These are phyloP conservation scores for Penicillium decumbens DNA, from an alignment of 2,329 filamentous ascomycete genomes.

Conservation along the genomic window DNA sequence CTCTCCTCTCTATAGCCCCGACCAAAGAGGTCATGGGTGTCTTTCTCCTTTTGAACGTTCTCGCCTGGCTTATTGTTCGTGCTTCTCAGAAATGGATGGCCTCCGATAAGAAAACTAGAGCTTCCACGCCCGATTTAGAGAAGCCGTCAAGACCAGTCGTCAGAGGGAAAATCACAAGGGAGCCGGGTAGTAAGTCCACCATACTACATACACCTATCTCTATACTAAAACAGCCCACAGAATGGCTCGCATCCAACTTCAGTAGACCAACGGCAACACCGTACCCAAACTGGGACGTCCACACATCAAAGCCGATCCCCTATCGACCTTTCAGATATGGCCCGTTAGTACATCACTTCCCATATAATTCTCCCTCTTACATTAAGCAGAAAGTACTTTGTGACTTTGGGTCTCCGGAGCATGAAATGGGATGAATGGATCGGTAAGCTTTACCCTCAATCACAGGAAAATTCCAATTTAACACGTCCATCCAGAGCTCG, in stretches of 20 bases:
- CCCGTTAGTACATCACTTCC: constrained; percentile 42
- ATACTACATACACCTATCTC: neutral
- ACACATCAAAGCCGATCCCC: constrained; percentile 65
- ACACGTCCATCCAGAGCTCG: constrained; percentile 55
- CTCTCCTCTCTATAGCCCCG: constrained; percentile 1
- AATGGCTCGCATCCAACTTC: constrained; percentile 58
- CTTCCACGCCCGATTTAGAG: constrained; percentile 44
- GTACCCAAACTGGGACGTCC: constrained; percentile 65
- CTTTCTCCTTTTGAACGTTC: constrained; percentile 20
- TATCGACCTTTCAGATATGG: constrained; percentile 76
- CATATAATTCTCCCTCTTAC: neutral
- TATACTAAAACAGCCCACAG: constrained; percentile 21
- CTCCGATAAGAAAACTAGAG: constrained; percentile 9
- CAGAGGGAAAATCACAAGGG: constrained; percentile 33
- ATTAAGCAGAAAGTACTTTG: constrained; percentile 56
- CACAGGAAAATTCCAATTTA: neutral
- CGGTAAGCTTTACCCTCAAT: constrained; percentile 24
- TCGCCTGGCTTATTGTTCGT: constrained; percentile 29
- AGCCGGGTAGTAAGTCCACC: constrained; percentile 45
- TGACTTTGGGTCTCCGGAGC: constrained; percentile 71
- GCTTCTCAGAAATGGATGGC: constrained; percentile 27
- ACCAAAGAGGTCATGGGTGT: constrained; percentile 15
- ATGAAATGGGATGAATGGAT: constrained; percentile 73
- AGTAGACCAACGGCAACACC: constrained; percentile 56
- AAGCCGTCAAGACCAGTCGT: constrained; percentile 32